Evolutionary conservation across 2,329 filamentous ascomycete genomes (phyloP).

Genomic region (Ophiocordyceps robertsii): DNA sequence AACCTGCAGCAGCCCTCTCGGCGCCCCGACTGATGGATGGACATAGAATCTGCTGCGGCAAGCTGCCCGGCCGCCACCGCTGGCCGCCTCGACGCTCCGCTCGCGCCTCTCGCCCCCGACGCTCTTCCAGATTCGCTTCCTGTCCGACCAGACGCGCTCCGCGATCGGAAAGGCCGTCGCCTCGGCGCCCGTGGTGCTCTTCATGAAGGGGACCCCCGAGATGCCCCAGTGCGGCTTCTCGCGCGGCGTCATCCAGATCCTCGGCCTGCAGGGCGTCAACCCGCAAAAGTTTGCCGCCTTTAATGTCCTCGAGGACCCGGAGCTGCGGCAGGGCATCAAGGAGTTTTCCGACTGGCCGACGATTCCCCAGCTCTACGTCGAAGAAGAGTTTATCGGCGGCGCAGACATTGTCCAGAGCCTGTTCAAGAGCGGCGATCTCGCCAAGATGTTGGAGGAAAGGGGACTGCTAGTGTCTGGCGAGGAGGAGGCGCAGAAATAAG

Average conservation of each 20-base stretch:
- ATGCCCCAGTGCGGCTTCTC: conserved; percentile 96
- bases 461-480: conserved; percentile 56
- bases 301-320: conserved; percentile 87
- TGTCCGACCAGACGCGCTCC: conserved; percentile 65
- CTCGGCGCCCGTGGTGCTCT: conserved; percentile 85
- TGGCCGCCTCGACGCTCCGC: neutral
- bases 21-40: neutral
- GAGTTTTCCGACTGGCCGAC: conserved; percentile 99
- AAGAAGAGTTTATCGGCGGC: conserved; percentile 94
- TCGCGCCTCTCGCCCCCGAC: neutral
- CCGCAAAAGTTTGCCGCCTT: conserved; percentile 95
- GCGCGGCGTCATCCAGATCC: conserved; percentile 83
- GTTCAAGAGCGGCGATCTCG: conserved; percentile 91
- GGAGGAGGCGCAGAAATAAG: conserved; percentile 15
- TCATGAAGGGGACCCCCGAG: conserved; percentile 99
- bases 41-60: neutral
- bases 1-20: neutral
- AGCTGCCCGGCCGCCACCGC: neutral
- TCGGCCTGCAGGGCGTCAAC: conserved; percentile 89
- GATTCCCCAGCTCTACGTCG: conserved; percentile 89
- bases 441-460: conserved; percentile 86
- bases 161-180: conserved; percentile 85
- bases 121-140: conserved; percentile 34
- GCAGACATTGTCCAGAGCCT: conserved; percentile 94
- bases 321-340: conserved; percentile 85